phyloP scores from a whole-genome alignment of 1,139 yeast genomes.

The Magnusiomyces tetraspermus region DNA sequence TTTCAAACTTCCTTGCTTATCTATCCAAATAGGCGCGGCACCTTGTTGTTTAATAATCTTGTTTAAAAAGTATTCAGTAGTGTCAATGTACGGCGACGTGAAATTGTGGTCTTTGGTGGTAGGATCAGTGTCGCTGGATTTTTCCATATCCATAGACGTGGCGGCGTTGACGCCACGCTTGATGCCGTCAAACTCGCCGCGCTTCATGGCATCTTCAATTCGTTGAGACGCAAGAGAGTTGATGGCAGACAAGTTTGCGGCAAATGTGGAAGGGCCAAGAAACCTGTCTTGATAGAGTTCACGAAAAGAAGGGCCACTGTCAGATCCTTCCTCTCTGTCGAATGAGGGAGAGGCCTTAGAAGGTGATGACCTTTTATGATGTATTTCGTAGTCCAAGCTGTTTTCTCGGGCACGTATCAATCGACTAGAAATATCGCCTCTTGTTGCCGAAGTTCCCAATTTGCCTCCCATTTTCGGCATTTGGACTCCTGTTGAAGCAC shows the following conservation, averaged over 20 bases:
- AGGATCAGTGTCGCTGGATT: background rate
- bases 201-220: slow-evolving; percentile 62
- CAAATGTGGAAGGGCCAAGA: slow-evolving; percentile 49
- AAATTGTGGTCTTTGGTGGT: slow-evolving; percentile 31
- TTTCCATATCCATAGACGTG: background rate
- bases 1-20: slow-evolving; percentile 56
- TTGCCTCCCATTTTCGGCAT: slow-evolving; percentile 12
- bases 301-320: slow-evolving; percentile 43
- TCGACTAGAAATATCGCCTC: slow-evolving; percentile 31
- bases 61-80: slow-evolving; percentile 59
- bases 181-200: slow-evolving; percentile 60
- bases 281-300: slow-evolving; percentile 57
- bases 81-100: slow-evolving; percentile 42
- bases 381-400: slow-evolving; percentile 53
- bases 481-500: too few relatives aligned
- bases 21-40: slow-evolving; percentile 83
- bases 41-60: slow-evolving; percentile 68
- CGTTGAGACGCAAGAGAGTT: slow-evolving; percentile 62
- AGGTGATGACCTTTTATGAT: slow-evolving; percentile 28
- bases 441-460: slow-evolving; percentile 13
- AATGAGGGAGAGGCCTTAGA: background rate
- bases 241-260: slow-evolving; percentile 45
- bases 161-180: slow-evolving; percentile 37
- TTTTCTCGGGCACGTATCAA: slow-evolving; percentile 54
- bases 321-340: slow-evolving; percentile 22